Base-by-base conservation (phyloP, 2,329 filamentous ascomycete genomes). In the Venturia aucupariae region DNA sequence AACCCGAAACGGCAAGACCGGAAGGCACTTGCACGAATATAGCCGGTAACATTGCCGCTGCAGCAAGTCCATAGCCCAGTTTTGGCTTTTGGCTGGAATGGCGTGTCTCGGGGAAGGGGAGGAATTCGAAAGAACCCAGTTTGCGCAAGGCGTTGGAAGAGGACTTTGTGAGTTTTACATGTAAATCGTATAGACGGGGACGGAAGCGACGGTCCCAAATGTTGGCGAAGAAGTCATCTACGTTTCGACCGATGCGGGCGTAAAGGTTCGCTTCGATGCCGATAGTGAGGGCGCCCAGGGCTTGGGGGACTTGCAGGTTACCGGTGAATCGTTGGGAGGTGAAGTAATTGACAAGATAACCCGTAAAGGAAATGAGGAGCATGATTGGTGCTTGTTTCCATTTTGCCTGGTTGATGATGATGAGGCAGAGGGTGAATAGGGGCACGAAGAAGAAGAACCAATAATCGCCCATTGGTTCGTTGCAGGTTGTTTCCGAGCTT, bases 1-100 rank as follows among this genome's bases (percentile, higher is more conserved):
- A 81, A 0, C 84, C 84, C 62, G 78, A 80, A 1, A 85, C 84
- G 2, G 84, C 82, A 2, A 87, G 75, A 1, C 84, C 84, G 2
- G 79, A 82, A 0, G 84, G 84, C 0, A 87, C 84, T 66, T 86
- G 82, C 2, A 86, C 83, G 67, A 95, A 95, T 67, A 96, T 95
- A 5, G 89, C 92, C 0, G 92, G 92, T 11, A 96, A 78, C 81
- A 96, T 90, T 1, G 90, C 88, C 0, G 90, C 90, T 0, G 91
- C 91, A 0, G 92, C 92, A 2, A 96, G 83, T 1, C 89, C 89
- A 72, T 92, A 91, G 15, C 88, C 86, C 4, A 63, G 19, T 57
- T 57, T 63, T 22, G 32, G 42, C 42, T 57, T 63, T 48, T 46
- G 39, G 32, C 11, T 19, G 17, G 39, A 46, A 11, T 35, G 51